These are phyloP conservation scores for Polysphondylium violaceum DNA, from an alignment of 78 protist species.

Conservation along the genomic window DNA sequence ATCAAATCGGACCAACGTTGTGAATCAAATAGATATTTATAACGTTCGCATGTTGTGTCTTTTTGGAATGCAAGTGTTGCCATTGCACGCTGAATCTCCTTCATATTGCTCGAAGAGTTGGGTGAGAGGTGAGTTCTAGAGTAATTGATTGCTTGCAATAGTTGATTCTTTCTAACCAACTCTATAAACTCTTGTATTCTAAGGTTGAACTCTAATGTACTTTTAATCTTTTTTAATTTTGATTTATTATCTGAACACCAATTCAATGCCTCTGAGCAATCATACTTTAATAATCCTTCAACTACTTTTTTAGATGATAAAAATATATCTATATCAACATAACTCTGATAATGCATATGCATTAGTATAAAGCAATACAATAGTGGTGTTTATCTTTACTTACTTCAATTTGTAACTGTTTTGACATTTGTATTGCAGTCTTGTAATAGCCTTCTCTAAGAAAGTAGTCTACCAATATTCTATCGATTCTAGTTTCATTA, in stretches of 20 bases:
- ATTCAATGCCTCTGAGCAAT: constrained; percentile 82
- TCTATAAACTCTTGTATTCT: constrained; percentile 87
- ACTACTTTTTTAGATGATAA: constrained; percentile 69
- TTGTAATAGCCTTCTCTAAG: constrained; percentile 73
- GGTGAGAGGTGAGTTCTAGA: constrained; percentile 77
- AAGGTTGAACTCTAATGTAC: constrained; percentile 76
- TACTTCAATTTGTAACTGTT: constrained; percentile 48
- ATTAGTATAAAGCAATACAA: not conserved
- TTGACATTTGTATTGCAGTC: constrained; percentile 61
- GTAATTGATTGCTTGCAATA: constrained; percentile 66
- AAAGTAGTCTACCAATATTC: constrained; percentile 77
- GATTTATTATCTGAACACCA: constrained; percentile 87
- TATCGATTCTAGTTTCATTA: constrained; percentile 52
- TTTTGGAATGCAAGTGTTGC: constrained; percentile 68
- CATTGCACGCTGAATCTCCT: constrained; percentile 83
- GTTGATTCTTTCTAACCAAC: constrained; percentile 45
- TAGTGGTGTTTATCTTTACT: not conserved
- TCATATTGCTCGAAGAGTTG: constrained; percentile 53
- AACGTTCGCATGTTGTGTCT: constrained; percentile 55
- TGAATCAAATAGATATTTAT: constrained; percentile 34
- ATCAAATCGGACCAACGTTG: constrained; percentile 66
- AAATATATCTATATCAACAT: constrained; percentile 82
- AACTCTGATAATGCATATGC: constrained; percentile 3
- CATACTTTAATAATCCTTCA: constrained; percentile 49
- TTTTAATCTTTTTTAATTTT: constrained; percentile 69